Evolutionary conservation across 768 basidiomycete species (phyloP).

Genomic region (Mycena venus): DNA sequence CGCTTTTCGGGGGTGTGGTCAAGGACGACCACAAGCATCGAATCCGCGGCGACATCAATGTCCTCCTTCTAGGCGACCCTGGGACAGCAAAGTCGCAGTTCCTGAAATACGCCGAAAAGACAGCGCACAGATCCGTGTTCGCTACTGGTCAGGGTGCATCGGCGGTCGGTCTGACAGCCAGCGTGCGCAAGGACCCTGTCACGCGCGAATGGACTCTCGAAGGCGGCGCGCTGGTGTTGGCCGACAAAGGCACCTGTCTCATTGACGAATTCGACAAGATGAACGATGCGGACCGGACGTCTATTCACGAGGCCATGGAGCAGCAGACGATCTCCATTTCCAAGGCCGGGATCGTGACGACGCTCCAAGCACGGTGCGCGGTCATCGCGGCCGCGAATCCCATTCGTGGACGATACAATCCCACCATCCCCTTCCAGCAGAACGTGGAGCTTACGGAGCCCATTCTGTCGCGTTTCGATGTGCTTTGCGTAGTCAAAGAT

Average conservation of each 20-base stretch:
- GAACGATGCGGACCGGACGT: conserved; percentile 98
- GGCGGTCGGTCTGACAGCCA: conserved; percentile 98
- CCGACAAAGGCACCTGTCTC: conserved; percentile 96
- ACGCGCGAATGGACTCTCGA: conserved; percentile 99
- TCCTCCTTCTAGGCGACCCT: conserved; percentile 96
- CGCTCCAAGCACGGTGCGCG: conserved; percentile 96
- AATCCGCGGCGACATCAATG: conserved; percentile 98
- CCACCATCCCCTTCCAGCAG: conserved; percentile 97
- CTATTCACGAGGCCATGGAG: conserved; percentile 99
- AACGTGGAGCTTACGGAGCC: conserved; percentile 99
- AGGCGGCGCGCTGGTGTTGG: conserved; percentile 97
- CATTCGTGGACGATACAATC: conserved; percentile 96
- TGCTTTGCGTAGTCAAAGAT: conserved; percentile 98
- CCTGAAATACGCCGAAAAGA: conserved; percentile 99
- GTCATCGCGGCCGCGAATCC: conserved; percentile 99
- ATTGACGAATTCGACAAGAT: conserved; percentile 99
- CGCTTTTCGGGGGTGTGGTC: conserved; percentile 92
- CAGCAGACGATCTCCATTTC: conserved; percentile 99
- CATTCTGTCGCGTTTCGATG: conserved; percentile 97
- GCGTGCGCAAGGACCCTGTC: conserved; percentile 98
- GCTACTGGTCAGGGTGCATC: conserved; percentile 98
- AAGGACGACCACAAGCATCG: conserved; percentile 98
- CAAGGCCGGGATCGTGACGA: conserved; percentile 99
- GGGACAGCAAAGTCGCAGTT: conserved; percentile 99
- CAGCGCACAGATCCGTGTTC: conserved; percentile 96